These are phyloP conservation scores for Aspergillus ochraceus DNA, from an alignment of 2,329 filamentous ascomycete genomes.

Conservation along the genomic window DNA sequence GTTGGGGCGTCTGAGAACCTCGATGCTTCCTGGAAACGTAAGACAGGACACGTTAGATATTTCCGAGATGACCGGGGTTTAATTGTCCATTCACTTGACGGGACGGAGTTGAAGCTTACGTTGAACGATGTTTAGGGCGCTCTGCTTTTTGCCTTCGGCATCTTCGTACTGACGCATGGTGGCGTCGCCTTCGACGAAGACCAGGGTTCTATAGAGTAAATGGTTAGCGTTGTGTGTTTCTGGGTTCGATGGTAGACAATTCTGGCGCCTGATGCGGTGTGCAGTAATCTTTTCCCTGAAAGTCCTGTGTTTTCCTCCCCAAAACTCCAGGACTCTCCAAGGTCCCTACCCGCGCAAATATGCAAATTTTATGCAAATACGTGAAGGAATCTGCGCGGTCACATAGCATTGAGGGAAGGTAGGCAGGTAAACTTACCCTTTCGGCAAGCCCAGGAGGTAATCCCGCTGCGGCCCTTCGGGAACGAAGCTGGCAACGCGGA, in stretches of 20 bases:
- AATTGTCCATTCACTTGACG: neutral
- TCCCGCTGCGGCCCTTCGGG: conserved; percentile 69
- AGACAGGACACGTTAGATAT: conserved; percentile 2
- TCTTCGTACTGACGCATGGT: conserved; percentile 67
- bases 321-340: neutral
- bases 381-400: neutral
- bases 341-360: neutral
- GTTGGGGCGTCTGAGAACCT: conserved; percentile 35
- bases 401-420: neutral
- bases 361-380: neutral
- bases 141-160: conserved; percentile 65
- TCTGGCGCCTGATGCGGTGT: neutral
- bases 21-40: conserved; percentile 27
- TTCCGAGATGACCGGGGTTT: neutral
- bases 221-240: conserved; percentile 10
- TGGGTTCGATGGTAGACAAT: neutral
- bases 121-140: conserved; percentile 70
- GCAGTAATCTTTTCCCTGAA: neutral
- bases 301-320: neutral
- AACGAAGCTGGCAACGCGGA: conserved; percentile 72
- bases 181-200: conserved; percentile 84
- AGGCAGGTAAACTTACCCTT: conserved; percentile 67
- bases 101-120: conserved; percentile 56
- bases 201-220: conserved; percentile 59
- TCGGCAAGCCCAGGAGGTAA: conserved; percentile 70